phyloP scores from a whole-genome alignment of 2,329 filamentous ascomycete genomes.

The Trichoderma harzianum region DNA sequence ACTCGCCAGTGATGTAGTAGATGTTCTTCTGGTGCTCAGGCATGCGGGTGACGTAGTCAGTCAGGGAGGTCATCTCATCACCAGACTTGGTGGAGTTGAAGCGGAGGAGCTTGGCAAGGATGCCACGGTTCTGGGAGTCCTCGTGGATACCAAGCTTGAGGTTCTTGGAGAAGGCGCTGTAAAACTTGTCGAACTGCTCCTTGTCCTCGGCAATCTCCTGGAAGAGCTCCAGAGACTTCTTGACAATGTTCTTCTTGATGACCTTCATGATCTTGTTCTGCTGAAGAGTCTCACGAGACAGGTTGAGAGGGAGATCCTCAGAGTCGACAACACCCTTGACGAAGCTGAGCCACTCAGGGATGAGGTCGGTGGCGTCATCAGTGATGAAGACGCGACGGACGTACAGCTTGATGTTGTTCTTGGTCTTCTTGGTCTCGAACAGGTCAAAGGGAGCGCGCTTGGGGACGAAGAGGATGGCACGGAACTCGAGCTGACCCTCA shows the following conservation, averaged over 20 bases:
- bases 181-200: conserved; percentile 99
- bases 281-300: conserved; percentile 99
- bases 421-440: conserved; percentile 99
- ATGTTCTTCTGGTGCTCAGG: conserved; percentile 99
- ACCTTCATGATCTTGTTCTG: conserved; percentile 99
- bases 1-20: conserved; percentile 99
- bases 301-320: conserved; percentile 97
- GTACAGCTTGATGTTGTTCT: conserved; percentile 99
- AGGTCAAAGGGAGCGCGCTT: conserved; percentile 99
- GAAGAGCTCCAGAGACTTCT: conserved; percentile 99
- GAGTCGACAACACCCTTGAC: conserved; percentile 99
- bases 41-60: conserved; percentile 99
- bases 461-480: conserved; percentile 97
- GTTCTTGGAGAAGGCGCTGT: conserved; percentile 99
- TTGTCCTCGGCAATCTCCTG: conserved; percentile 98
- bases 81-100: conserved; percentile 99
- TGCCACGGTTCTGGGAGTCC: conserved; percentile 92
- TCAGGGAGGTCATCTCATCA: conserved; percentile 89
- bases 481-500: conserved; percentile 99
- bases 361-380: conserved; percentile 97
- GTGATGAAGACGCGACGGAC: conserved; percentile 99
- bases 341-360: conserved; percentile 98
- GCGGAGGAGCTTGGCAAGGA: conserved; percentile 95
- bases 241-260: conserved; percentile 99
- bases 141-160: conserved; percentile 99